Evolutionary conservation across 106 monocot species (phyloP), one percentile per base, ranked within the genome.

Genomic region (Alisma plantagoaquatica): DNA sequence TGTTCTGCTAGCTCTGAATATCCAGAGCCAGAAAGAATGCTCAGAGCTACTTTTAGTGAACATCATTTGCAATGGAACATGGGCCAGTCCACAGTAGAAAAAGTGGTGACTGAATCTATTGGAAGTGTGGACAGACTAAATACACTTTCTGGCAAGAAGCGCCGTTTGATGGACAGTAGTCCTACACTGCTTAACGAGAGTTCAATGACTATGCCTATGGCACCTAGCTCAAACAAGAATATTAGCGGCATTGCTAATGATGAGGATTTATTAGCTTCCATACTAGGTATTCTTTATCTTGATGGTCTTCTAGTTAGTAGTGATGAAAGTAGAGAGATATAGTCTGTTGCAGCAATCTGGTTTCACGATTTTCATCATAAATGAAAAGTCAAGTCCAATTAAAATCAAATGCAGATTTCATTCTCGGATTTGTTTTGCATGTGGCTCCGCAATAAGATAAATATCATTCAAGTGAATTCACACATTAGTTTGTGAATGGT

Each of bases 211-310:
- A 19, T 69, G 8, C 72, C 73, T 43, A 68, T 69, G 23, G 54
- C 60, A 61, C 61, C 75, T 15, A 62, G 69, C 52, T 54, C 56
- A 20, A 82, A 61, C 72, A 82, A 56, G 41, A 79, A 60, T 33
- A 51, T n/a, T 19, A 67, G 79, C n/a, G 54, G 52, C 64, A 41
- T 91, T 53, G 71, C 73, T 54, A 50, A 76, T 70, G 90, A 99
- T 66, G 82, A 99, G 79, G 90, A 82, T 77, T 56, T 92, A 53
- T 49, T 99, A 60, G 76, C 82, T 15, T 90, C 98, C 43, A 90
- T 99, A 60, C 71, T 99, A 79, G 98, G 98, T 99, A 85, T 16
- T 46, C 23, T 8, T 47, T 1, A 24, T 26, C 33, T 56, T 56
- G 20, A 18, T 56, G 32, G 3, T 2, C 5, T 20, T 45, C 38